Base-by-base conservation (phyloP, 1,284 basidiomycete genomes). In the Boletus subluridellus region DNA sequence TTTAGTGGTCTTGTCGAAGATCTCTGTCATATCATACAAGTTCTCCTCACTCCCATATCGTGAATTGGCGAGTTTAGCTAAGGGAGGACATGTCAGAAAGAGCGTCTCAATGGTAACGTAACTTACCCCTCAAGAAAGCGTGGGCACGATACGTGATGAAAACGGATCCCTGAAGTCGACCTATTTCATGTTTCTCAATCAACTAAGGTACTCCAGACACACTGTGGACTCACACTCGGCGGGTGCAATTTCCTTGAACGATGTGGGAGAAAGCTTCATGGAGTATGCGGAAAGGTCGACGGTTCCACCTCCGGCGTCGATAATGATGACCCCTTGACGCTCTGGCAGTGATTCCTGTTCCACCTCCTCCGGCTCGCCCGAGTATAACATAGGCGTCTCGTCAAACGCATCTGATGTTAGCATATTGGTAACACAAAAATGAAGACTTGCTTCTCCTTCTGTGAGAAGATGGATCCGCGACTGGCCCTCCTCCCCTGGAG, bases 251-350 rank as follows among this genome's bases (percentile, higher is more conserved):
- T 79, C 78, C 52, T 74, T 73, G 37, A 77, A 67, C 4, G 62
- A 50, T 9, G 55, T 51, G 1, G 64, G 63, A 24, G 67, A 50
- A 12, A 42, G 60, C 49, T 52, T 51, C 62, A 63, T 73, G 50
- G 62, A 69, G 56, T 82, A 83, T 4, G 80, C 74, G 54, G 78
- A 80, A 17, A 84, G 69, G 54, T 84, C 82, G 17, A 83, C 65
- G 0, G 82, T 83, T 1, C 82, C 82, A 46, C 82, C 81, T 5
- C 82, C 82, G 0, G 81, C 81, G 59, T 83, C 82, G 37, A 85
- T 77, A 38, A 86, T 77, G 39, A 82, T 69, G 14, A 83, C 71
- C 0, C 78, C 79, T 32, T 75, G 56, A 9, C 26, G 47, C 1
- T 56, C 60, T 4, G 52, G 39, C 26, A 41, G 44, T 54, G 60